Base-by-base conservation (phyloP, 2,329 filamentous ascomycete genomes). In the Fonsecaea monophora region DNA sequence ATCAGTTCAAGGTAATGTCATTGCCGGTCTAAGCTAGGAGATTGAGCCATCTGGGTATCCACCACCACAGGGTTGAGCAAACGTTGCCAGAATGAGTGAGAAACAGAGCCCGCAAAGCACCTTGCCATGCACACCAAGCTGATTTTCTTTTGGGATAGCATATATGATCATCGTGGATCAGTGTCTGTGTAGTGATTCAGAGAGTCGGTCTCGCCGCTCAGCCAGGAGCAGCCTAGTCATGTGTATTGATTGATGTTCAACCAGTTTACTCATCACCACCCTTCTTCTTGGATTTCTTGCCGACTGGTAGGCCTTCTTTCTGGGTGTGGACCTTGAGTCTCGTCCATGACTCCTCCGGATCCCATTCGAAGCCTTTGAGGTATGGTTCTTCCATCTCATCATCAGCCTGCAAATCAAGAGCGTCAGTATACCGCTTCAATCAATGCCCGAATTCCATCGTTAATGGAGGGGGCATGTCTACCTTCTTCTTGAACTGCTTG, bases 401-500 rank as follows among this genome's bases (percentile, higher is more conserved):
- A 75, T 98, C 94, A 68, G 90, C 86, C 94, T 97, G 74, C 69
- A 64, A 32, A 34, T 38, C 34, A 34, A 15, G 13, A 59, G 38
- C n/a, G 60, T 71, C 55, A 73, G 67, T 54, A 63, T 62, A 10
- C n/a, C 18, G 12, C 25, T 4, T 50, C 21, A 15, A 15, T 15
- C 38, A 42, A 42, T 42, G 2, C 5, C 5, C 38, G 3, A 50
- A 1, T 25, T 50, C 12, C 15, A 50, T 50, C 12, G 45, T 2
- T 9, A 4, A 25, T 12, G 18, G 2, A 50, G 7, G 6, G 45
- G 25, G 18, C 2, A 13, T 53, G 79, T 88, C 74, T 81, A 94
- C 94, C 87, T 94, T 90, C 88, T 97, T 97, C 87, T 96, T 96
- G 85, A 92, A 96, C 74, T 91, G 87, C 85, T 97, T 97, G 86